phyloP scores from a whole-genome alignment of 345 rosid species.

The Lepidium sativum region DNA sequence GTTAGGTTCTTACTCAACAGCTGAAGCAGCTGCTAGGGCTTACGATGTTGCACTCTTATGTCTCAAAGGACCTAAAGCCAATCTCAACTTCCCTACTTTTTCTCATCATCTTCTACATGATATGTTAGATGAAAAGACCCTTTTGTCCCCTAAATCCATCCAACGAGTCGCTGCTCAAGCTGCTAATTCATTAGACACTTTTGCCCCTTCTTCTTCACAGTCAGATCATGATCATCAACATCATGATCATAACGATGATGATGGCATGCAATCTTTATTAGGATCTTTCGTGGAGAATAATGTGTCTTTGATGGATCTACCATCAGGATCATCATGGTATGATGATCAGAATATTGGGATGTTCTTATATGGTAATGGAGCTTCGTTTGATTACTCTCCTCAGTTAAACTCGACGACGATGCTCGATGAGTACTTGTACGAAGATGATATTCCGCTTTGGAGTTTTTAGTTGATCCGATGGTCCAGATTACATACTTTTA shows the following conservation, averaged over 20 bases:
- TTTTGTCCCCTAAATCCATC: slow-evolving; percentile 80
- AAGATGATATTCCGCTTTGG: slow-evolving; percentile 77
- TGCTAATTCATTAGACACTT: slow-evolving; percentile 20
- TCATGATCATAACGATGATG: slow-evolving; percentile 31
- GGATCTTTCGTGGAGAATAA: slow-evolving; percentile 22
- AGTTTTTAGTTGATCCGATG: slow-evolving; percentile 46
- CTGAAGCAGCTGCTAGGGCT: slow-evolving; percentile 98
- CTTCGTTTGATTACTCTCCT: slow-evolving; percentile 35
- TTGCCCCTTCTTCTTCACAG: slow-evolving; percentile 24
- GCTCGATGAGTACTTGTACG: slow-evolving; percentile 44
- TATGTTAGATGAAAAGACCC: slow-evolving; percentile 20
- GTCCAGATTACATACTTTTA: neutral
- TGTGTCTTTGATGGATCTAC: slow-evolving; percentile 30
- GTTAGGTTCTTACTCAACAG: slow-evolving; percentile 92
- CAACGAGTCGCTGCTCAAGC: slow-evolving; percentile 90
- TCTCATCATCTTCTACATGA: slow-evolving; percentile 31
- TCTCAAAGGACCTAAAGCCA: slow-evolving; percentile 77
- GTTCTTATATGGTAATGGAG: slow-evolving; percentile 29
- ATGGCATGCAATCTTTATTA: slow-evolving; percentile 33
- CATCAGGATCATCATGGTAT: slow-evolving; percentile 22
- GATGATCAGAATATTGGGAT: slow-evolving; percentile 39
- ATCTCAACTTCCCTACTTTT: slow-evolving; percentile 68
- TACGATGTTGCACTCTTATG: slow-evolving; percentile 95
- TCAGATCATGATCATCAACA: slow-evolving; percentile 16
- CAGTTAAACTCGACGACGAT: slow-evolving; percentile 21